Conservation (phyloP, 208 protist species). For the Angomonas ambiguus region DNA sequence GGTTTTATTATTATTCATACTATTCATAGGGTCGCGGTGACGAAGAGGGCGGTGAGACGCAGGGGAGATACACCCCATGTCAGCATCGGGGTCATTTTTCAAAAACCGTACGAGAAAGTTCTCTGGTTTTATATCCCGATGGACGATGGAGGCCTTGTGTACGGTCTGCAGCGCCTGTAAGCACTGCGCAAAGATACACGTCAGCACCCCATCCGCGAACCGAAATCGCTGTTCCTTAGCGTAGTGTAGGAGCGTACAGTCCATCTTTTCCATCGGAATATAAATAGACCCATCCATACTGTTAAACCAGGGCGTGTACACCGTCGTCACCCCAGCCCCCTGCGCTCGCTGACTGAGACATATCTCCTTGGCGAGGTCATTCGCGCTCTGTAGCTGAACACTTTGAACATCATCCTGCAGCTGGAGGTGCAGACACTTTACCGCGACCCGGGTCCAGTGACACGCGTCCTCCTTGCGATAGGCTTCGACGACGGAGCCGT, state of each 20-base stretch:
- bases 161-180: constrained; percentile 12
- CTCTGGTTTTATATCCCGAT: constrained; percentile 89
- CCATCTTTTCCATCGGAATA: not conserved
- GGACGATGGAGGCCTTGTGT: constrained; percentile 74
- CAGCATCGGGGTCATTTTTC: not conserved
- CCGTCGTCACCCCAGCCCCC: not conserved
- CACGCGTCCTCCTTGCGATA: not conserved
- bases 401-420: not conserved
- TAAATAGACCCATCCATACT: not conserved
- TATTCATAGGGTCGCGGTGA: too few species aligned
- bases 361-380: not conserved
- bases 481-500: not conserved
- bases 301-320: not conserved
- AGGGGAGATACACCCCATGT: not conserved
- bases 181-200: not conserved
- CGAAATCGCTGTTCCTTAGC: not conserved
- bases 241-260: not conserved
- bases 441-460: not conserved
- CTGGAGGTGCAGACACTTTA: not conserved
- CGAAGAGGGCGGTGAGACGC: too few species aligned
- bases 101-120: constrained; percentile 70
- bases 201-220: not conserved
- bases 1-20: constrained; percentile 29
- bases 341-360: not conserved
- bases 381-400: not conserved